phyloP scores from a whole-genome alignment of 306 rosid genomes.

The Vigna reflexopilosa region DNA sequence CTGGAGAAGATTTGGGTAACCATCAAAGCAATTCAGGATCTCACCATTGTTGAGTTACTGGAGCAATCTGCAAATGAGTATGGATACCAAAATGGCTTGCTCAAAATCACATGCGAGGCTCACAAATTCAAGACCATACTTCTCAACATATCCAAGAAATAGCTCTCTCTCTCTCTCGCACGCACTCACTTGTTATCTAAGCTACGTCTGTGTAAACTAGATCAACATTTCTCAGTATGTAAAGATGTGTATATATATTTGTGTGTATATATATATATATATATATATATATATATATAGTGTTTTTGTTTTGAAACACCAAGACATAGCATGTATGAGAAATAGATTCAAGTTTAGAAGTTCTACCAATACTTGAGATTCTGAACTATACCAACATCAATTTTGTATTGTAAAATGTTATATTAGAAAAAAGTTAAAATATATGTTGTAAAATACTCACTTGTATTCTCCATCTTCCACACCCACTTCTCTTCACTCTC shows the following conservation, averaged over 20 bases:
- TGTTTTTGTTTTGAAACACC: neutral
- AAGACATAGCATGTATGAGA: neutral
- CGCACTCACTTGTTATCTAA: too few species aligned
- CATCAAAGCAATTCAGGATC: slow-evolving; percentile 49
- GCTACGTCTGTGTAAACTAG: neutral
- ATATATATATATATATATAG: too few species aligned
- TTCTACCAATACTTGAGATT: neutral
- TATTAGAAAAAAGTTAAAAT: too few species aligned
- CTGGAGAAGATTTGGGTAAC: slow-evolving; percentile 51
- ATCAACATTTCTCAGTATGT: neutral
- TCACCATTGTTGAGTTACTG: slow-evolving; percentile 50
- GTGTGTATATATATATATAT: neutral
- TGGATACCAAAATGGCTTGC: slow-evolving; percentile 53
- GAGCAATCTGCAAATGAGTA: slow-evolving; percentile 38
- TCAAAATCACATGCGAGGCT: slow-evolving; percentile 36
- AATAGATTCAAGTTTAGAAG: neutral
- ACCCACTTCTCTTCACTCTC: too few species aligned
- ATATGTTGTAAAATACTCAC: too few species aligned
- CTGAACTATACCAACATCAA: too few species aligned
- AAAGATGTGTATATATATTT: neutral
- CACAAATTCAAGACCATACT: slow-evolving; percentile 38
- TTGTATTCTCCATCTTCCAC: too few species aligned
- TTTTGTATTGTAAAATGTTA: too few species aligned
- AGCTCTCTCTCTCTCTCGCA: too few species aligned
- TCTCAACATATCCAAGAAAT: slow-evolving; percentile 28